A percentile compares a stretch with the other conserved stretches of the same genome.
phyloP scores from a whole-genome alignment of 2,329 filamentous ascomycete species.

The Neopestalotiopsis sp. region DNA sequence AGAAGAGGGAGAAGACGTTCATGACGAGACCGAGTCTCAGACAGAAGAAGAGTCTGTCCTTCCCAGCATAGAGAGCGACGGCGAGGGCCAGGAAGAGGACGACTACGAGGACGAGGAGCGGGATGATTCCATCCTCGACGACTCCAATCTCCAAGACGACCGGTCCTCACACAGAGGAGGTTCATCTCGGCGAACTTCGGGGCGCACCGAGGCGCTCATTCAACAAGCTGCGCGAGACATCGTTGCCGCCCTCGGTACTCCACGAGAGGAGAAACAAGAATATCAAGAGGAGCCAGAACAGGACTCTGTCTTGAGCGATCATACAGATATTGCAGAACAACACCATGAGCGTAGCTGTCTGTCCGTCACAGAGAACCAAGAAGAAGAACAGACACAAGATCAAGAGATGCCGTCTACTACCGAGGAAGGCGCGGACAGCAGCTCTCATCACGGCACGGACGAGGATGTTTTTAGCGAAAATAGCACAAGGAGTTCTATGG shows the following conservation, averaged over 20 bases:
- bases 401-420: background rate
- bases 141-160: conserved; percentile 9
- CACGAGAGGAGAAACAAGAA: conserved; percentile 30
- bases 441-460: conserved; percentile 54
- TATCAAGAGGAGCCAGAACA: conserved; percentile 26
- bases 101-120: conserved; percentile 14
- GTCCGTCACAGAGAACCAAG: conserved; percentile 26
- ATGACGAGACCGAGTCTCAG: conserved; percentile 3
- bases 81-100: conserved; percentile 14
- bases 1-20: conserved; percentile 2
- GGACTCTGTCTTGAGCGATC: conserved; percentile 37
- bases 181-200: conserved; percentile 39
- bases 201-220: conserved; percentile 56
- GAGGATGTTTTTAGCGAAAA: conserved; percentile 65
- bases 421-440: conserved; percentile 47
- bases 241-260: conserved; percentile 50
- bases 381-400: conserved; percentile 23
- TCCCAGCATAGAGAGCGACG: conserved; percentile 16
- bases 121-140: background rate
- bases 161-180: conserved; percentile 21
- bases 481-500: conserved; percentile 61
- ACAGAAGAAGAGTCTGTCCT: conserved; percentile 14
- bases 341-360: conserved; percentile 21
- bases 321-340: conserved; percentile 24
- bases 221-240: conserved; percentile 58